Conservation (phyloP, 176 grass and related monocot species). For the Oryza longistaminata region DNA sequence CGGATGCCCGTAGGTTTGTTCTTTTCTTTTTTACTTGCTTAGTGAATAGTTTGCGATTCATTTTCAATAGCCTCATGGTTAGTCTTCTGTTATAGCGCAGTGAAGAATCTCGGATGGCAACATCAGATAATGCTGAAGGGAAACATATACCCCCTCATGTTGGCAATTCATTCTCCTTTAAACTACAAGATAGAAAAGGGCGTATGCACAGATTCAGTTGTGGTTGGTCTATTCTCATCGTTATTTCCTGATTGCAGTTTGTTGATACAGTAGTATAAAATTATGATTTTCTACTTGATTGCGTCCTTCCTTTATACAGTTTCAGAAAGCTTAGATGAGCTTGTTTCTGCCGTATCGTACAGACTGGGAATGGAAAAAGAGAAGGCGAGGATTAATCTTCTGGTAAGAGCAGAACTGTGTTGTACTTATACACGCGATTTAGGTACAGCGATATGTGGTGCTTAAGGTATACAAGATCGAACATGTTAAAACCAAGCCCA, state of each 20-base stretch:
- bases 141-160: conserved; percentile 55
- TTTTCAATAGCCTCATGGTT: conserved; percentile 2
- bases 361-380: conserved; percentile 48
- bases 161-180: conserved; percentile 60
- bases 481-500: conserved; percentile 9
- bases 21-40: conserved; percentile 4
- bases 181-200: conserved; percentile 54
- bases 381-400: conserved; percentile 48
- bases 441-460: background rate
- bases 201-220: conserved; percentile 69
- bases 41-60: background rate
- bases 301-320: conserved; percentile 26
- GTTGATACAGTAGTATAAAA: background rate
- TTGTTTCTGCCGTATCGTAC: conserved; percentile 53
- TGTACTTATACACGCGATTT: background rate
- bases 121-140: conserved; percentile 45
- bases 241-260: conserved; percentile 6
- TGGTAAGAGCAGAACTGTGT: conserved; percentile 46
- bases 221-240: conserved; percentile 49
- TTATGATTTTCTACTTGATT: background rate
- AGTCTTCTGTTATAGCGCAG: conserved; percentile 40
- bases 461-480: background rate
- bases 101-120: conserved; percentile 46
- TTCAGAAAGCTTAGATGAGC: conserved; percentile 60
- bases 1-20: conserved; percentile 59